These are phyloP conservation scores for Actinidia chinensis DNA, from an alignment of 179 eudicot species.

Conservation along the genomic window DNA sequence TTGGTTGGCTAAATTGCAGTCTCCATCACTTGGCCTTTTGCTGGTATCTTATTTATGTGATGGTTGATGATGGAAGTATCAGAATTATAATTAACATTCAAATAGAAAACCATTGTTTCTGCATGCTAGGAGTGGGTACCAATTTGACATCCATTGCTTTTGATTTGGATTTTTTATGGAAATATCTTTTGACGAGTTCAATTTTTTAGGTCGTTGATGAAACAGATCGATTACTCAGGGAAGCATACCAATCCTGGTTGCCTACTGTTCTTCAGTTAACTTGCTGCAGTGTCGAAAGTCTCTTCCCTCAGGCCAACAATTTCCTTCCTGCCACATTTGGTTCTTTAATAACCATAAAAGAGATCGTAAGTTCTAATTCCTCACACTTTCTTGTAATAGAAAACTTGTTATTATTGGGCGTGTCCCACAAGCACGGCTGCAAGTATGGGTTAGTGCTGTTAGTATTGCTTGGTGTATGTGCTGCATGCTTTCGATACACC, in stretches of 20 bases:
- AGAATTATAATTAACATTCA: background rate
- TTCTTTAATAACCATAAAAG: constrained; percentile 65
- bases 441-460: background rate
- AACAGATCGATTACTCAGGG: constrained; percentile 88
- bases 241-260: constrained; percentile 94
- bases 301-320: constrained; percentile 28
- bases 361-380: constrained; percentile 54
- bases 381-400: constrained; percentile 8
- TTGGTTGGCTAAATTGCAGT: background rate
- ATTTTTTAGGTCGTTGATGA: constrained; percentile 87
- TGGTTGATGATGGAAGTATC: background rate
- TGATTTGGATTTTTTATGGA: background rate
- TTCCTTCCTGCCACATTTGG: constrained; percentile 44
- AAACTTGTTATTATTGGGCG: constrained; percentile 6
- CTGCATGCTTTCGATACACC: background rate
- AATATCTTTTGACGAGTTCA: constrained; percentile 12
- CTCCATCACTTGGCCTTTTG: background rate
- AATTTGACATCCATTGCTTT: background rate
- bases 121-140: background rate
- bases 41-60: background rate
- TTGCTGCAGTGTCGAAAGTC: constrained; percentile 35
- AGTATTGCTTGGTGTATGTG: background rate
- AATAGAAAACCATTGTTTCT: background rate
- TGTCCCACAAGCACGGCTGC: background rate
- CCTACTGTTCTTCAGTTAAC: constrained; percentile 79